Evolutionary conservation across 2,329 filamentous ascomycete species (phyloP).

Genomic region (Fusarium goolgardi): DNA sequence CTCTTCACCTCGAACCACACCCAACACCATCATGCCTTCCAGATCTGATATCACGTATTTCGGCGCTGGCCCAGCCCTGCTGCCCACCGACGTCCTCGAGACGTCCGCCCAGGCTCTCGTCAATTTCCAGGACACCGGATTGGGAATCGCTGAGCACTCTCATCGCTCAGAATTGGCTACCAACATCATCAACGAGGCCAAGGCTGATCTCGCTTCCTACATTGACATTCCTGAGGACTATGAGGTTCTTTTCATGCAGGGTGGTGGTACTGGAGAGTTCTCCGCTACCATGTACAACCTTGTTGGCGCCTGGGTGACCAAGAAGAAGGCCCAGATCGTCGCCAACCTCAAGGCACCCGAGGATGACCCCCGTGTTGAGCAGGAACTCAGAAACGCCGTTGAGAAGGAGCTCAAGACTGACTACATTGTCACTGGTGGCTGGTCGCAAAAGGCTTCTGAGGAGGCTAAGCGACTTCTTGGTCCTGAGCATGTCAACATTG

Average conservation of each 20-base stretch:
- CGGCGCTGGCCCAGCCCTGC: constrained; percentile 87
- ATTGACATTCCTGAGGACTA: constrained; percentile 89
- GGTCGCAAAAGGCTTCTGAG: constrained; percentile 87
- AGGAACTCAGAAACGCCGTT: constrained; percentile 71
- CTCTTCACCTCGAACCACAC: constrained; percentile 10
- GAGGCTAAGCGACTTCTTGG: constrained; percentile 85
- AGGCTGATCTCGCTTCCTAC: constrained; percentile 76
- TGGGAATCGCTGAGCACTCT: constrained; percentile 90
- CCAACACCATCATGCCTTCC: constrained; percentile 73
- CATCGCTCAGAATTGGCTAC: constrained; percentile 85
- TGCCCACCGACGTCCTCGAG: constrained; percentile 85
- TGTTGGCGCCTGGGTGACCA: constrained; percentile 82
- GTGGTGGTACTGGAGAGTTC: constrained; percentile 88
- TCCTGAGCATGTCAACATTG: constrained; percentile 79
- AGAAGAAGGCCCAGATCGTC: constrained; percentile 70
- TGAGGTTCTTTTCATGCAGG: constrained; percentile 89
- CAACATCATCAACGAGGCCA: constrained; percentile 82
- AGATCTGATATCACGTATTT: constrained; percentile 85
- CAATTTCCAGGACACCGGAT: constrained; percentile 82
- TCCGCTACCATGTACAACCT: constrained; percentile 86
- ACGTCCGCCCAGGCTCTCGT: constrained; percentile 80
- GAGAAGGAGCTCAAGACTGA: constrained; percentile 81
- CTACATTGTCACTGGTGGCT: constrained; percentile 90
- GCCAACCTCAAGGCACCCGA: constrained; percentile 62
- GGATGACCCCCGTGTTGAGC: constrained; percentile 63